Percentiles rank a stretch among this genome's conserved stretches.
phyloP scores from a whole-genome alignment of 305 asterid genomes.

The Withania somnifera region DNA sequence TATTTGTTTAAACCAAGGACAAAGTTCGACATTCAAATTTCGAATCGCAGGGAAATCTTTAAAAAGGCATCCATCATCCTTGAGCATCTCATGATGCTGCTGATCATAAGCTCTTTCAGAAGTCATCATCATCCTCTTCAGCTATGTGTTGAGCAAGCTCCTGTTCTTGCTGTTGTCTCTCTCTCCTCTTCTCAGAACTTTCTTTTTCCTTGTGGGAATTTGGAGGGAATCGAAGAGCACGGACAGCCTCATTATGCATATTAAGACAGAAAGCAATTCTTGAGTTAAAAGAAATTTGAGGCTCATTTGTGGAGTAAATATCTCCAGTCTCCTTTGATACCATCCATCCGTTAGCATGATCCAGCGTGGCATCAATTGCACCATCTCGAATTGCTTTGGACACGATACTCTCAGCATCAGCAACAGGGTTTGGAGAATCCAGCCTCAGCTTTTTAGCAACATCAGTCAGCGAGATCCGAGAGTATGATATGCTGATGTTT shows the following conservation, averaged over 20 bases:
- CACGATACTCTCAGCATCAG: slow-evolving; percentile 93
- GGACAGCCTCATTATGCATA: slow-evolving; percentile 91
- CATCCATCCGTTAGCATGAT: slow-evolving; percentile 88
- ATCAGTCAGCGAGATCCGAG: slow-evolving; percentile 70
- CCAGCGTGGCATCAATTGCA: slow-evolving; percentile 84
- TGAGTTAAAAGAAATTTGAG: slow-evolving; percentile 78
- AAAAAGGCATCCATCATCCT: background rate
- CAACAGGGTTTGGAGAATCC: slow-evolving; percentile 76
- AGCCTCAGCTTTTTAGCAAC: slow-evolving; percentile 75
- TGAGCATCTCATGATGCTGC: background rate
- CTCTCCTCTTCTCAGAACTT: slow-evolving; percentile 83
- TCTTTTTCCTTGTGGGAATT: slow-evolving; percentile 81
- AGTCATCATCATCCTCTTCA: slow-evolving; percentile 90
- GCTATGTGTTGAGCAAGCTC: slow-evolving; percentile 93
- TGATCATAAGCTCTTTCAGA: slow-evolving; percentile 20
- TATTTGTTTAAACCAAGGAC: background rate
- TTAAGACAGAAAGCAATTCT: slow-evolving; percentile 86
- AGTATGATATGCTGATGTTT: slow-evolving; percentile 85
- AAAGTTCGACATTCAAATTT: background rate
- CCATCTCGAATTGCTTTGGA: slow-evolving; percentile 90
- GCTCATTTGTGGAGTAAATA: slow-evolving; percentile 86
- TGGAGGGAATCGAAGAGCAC: slow-evolving; percentile 84
- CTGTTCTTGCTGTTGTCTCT: slow-evolving; percentile 90
- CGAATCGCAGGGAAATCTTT: background rate
- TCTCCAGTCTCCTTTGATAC: slow-evolving; percentile 87